phyloP scores from a whole-genome alignment of 2,329 filamentous ascomycete species.

The Xylariaceae sp. region DNA sequence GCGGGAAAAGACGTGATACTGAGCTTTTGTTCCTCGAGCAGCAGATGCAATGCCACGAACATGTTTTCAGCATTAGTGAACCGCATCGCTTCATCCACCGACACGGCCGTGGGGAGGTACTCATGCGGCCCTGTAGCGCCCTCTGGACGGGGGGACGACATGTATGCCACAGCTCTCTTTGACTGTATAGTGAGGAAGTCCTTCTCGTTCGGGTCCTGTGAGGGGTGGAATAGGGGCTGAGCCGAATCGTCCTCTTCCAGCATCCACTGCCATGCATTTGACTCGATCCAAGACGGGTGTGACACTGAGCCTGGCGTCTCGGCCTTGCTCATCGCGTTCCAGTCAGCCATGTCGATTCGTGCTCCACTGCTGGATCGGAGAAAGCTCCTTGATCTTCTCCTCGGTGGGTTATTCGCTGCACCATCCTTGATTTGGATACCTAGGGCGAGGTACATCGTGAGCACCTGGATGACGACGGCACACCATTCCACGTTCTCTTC shows the following conservation, averaged over 20 bases:
- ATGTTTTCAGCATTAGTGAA: constrained; percentile 60
- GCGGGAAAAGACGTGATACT: constrained; percentile 50
- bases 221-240: constrained; percentile 24
- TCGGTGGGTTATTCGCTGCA: constrained; percentile 17
- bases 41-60: constrained; percentile 72
- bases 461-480: constrained; percentile 56
- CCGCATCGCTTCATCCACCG: constrained; percentile 49
- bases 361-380: constrained; percentile 30
- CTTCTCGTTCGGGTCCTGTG: constrained; percentile 20
- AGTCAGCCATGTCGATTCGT: constrained; percentile 33
- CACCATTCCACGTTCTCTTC: constrained; percentile 62
- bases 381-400: constrained; percentile 22
- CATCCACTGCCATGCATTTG: constrained; percentile 66
- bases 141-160: constrained; percentile 53
- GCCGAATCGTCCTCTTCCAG: constrained; percentile 48
- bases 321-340: constrained; percentile 42
- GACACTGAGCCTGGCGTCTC: constrained; percentile 45
- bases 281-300: constrained; percentile 55
- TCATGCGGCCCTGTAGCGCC: constrained; percentile 48
- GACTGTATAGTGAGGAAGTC: constrained; percentile 48
- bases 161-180: constrained; percentile 58
- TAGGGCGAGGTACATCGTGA: constrained; percentile 58
- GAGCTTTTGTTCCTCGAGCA: constrained; percentile 87
- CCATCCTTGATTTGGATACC: constrained; percentile 33
- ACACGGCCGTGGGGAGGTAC: constrained; percentile 59